phyloP scores from a whole-genome alignment of 2,329 filamentous ascomycete genomes.

The Hypoxylon sp. region DNA sequence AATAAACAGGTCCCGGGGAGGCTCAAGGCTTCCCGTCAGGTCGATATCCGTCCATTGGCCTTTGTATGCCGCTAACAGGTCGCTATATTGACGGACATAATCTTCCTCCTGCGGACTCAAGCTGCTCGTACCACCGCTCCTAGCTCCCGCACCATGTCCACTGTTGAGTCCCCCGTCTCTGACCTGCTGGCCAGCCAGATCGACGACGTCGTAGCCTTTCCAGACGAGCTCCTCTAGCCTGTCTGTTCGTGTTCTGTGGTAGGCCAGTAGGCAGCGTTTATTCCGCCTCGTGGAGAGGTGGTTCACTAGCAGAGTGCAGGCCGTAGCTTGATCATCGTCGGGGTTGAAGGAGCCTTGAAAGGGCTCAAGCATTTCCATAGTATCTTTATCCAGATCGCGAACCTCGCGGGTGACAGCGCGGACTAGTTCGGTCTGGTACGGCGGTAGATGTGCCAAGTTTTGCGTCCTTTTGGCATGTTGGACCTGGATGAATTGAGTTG shows the following conservation, averaged over 20 bases:
- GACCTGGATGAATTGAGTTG: constrained; percentile 63
- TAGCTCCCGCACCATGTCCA: constrained; percentile 49
- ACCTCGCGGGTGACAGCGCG: constrained; percentile 89
- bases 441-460: constrained; percentile 82
- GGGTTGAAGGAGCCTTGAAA: constrained; percentile 89
- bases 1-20: constrained; percentile 94
- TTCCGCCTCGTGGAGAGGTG: constrained; percentile 95
- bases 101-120: constrained; percentile 96
- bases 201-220: constrained; percentile 84
- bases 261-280: constrained; percentile 93
- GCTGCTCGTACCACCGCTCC: constrained; percentile 70
- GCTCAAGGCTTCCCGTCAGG: constrained; percentile 90
- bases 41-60: constrained; percentile 99
- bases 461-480: constrained; percentile 96
- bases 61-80: constrained; percentile 94
- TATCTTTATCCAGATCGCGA: constrained; percentile 89
- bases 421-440: constrained; percentile 91
- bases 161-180: constrained; percentile 49
- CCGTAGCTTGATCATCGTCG: constrained; percentile 79
- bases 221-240: constrained; percentile 94
- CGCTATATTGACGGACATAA: constrained; percentile 89
- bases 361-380: constrained; percentile 78
- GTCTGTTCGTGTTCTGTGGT: constrained; percentile 88
- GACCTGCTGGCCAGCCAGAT: constrained; percentile 68
- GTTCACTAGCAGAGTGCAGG: constrained; percentile 89